A percentile compares a stretch with the other conserved stretches of the same genome.
Conservation (phyloP, 1,284 basidiomycete genomes). For the Ganoderma leucocontextum region DNA sequence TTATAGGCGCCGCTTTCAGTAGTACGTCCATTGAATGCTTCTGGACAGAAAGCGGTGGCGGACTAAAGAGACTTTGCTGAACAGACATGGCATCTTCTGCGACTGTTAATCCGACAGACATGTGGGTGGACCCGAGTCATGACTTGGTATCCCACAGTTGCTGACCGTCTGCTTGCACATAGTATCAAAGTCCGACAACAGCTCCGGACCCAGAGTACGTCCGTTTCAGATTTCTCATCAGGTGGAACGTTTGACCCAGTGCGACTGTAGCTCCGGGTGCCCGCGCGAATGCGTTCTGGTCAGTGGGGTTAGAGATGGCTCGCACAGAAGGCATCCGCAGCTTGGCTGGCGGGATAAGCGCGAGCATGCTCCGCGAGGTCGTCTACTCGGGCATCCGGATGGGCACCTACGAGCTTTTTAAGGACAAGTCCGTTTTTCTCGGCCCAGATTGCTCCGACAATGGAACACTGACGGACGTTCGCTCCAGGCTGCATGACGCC, state of each 20-base stretch:
- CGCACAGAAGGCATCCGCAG: slow-evolving; percentile 45
- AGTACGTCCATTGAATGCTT: slow-evolving; percentile 32
- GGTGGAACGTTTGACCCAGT: too few species aligned
- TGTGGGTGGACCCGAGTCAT: slow-evolving; percentile 39
- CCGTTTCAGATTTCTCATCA: too few species aligned
- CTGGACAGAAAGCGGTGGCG: neutral
- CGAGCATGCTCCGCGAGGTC: slow-evolving; percentile 48
- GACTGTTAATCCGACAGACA: slow-evolving; percentile 48
- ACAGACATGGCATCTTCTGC: slow-evolving; percentile 48
- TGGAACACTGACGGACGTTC: neutral
- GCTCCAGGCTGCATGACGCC: slow-evolving; percentile 34
- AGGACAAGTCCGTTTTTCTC: slow-evolving; percentile 44
- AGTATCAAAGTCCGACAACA: slow-evolving; percentile 46
- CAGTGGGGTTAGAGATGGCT: slow-evolving; percentile 45
- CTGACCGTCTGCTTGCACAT: neutral
- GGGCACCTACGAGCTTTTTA: slow-evolving; percentile 51
- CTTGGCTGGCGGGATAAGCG: slow-evolving; percentile 46
- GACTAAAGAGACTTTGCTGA: neutral
- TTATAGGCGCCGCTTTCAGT: slow-evolving; percentile 42
- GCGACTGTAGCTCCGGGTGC: slow-evolving; percentile 39
- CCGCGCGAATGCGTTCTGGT: slow-evolving; percentile 45
- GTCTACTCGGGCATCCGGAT: slow-evolving; percentile 49
- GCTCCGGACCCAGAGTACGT: slow-evolving; percentile 44
- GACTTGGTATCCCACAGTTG: neutral
- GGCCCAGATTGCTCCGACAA: too few species aligned